Evolutionary conservation across 352 stramenopile species (phyloP).

Genomic region (Pythium volutum): DNA sequence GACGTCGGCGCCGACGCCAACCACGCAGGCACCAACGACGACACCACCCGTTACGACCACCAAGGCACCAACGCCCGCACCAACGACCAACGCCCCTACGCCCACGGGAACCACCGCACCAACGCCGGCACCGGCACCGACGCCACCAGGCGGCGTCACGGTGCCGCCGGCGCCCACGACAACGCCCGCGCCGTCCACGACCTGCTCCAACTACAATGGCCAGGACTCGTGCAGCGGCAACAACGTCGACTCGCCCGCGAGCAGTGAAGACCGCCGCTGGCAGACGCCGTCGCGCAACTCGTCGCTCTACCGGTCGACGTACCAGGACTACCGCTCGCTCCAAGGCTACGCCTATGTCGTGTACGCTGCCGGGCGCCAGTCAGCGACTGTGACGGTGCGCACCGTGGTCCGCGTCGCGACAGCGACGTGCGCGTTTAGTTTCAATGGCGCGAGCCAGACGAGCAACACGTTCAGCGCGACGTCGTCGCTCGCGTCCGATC

Average conservation of each 20-base stretch:
- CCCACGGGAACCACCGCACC: background rate
- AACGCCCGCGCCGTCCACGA: slow-evolving; percentile 22
- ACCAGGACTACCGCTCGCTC: slow-evolving; percentile 43
- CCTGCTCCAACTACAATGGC: slow-evolving; percentile 20
- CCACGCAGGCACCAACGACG: background rate
- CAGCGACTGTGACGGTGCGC: slow-evolving; percentile 39
- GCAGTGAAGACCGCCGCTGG: slow-evolving; percentile 34
- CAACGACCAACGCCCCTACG: background rate
- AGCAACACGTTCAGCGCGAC: slow-evolving; percentile 27
- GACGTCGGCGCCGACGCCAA: slow-evolving; percentile 21
- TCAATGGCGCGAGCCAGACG: slow-evolving; percentile 28
- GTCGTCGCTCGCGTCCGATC: slow-evolving; percentile 25
- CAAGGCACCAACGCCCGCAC: background rate
- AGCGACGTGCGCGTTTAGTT: slow-evolving; percentile 35
- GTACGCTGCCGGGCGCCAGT: slow-evolving; percentile 31
- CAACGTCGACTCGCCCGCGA: background rate
- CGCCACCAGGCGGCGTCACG: background rate
- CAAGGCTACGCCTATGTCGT: slow-evolving; percentile 40
- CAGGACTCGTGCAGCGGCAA: slow-evolving; percentile 5
- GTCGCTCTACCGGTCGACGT: slow-evolving; percentile 26
- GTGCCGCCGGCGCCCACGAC: background rate
- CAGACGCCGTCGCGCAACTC: slow-evolving; percentile 47
- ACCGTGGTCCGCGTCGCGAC: slow-evolving; percentile 29
- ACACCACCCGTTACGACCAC: slow-evolving; percentile 3
- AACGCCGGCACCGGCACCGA: slow-evolving; percentile 10